phyloP scores from a whole-genome alignment of 2,329 filamentous ascomycete species.

The Sodiomyces alkalinus region DNA sequence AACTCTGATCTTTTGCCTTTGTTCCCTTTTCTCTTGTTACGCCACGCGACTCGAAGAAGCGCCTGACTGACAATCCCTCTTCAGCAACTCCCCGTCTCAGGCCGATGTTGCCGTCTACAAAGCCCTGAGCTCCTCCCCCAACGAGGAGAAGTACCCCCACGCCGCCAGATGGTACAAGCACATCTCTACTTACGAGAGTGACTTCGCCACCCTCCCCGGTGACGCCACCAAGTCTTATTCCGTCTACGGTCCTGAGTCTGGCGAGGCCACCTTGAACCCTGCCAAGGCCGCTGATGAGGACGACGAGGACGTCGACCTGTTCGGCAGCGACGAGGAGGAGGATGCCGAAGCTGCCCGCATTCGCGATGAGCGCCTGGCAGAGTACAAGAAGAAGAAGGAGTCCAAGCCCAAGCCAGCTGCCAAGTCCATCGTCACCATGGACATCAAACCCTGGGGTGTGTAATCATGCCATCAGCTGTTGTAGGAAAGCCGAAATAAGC shows the following conservation, averaged over 20 bases:
- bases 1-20: slow-evolving; percentile 44
- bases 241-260: slow-evolving; percentile 75
- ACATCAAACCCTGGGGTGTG: slow-evolving; percentile 98
- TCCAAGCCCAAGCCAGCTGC: slow-evolving; percentile 80
- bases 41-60: not conserved
- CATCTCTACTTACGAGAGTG: slow-evolving; percentile 80
- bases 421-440: slow-evolving; percentile 91
- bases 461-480: slow-evolving; percentile 11
- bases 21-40: not conserved
- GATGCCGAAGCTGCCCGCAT: slow-evolving; percentile 72
- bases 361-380: slow-evolving; percentile 78
- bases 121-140: slow-evolving; percentile 61
- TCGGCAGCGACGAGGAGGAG: slow-evolving; percentile 89
- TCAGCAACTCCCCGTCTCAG: slow-evolving; percentile 59
- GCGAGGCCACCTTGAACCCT: slow-evolving; percentile 67
- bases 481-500: slow-evolving; percentile 10
- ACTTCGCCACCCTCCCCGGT: slow-evolving; percentile 82
- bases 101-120: slow-evolving; percentile 95
- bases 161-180: slow-evolving; percentile 98
- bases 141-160: slow-evolving; percentile 78
- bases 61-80: slow-evolving; percentile 3
- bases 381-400: slow-evolving; percentile 96
- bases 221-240: slow-evolving; percentile 82
- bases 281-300: slow-evolving; percentile 64
- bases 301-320: slow-evolving; percentile 82